These are phyloP conservation scores for Zygosaccharomyces rouxii DNA, from an alignment of 805 yeast species.

Conservation along the genomic window DNA sequence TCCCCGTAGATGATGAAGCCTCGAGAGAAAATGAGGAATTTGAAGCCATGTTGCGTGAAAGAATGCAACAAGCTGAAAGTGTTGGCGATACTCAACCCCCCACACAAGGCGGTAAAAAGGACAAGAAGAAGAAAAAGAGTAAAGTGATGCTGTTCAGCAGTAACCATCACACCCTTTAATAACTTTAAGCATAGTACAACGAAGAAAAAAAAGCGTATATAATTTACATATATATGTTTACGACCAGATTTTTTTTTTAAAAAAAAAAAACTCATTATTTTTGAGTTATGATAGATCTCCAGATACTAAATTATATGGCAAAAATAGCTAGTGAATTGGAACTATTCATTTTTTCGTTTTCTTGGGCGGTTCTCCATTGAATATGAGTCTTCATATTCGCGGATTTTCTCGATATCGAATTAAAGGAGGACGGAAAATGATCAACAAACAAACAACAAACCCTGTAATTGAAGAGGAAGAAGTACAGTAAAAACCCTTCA, in stretches of 20 bases:
- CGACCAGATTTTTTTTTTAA: background rate
- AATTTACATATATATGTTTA: background rate
- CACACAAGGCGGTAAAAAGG: slow-evolving; percentile 24
- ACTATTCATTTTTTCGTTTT: background rate
- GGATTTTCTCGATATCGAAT: background rate
- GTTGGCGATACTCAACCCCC: slow-evolving; percentile 1
- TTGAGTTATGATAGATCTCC: background rate
- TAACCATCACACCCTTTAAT: slow-evolving; percentile 14
- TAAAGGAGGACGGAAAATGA: slow-evolving; percentile 10
- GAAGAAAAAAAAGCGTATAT: background rate
- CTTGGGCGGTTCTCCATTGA: background rate
- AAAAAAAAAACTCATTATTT: background rate
- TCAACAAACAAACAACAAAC: background rate
- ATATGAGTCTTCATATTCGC: background rate
- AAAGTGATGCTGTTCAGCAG: slow-evolving; percentile 29
- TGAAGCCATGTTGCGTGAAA: slow-evolving; percentile 48
- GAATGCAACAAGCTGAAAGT: slow-evolving; percentile 43
- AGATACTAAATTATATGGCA: background rate
- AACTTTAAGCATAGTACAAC: background rate
- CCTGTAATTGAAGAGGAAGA: background rate
- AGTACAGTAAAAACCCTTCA: background rate
- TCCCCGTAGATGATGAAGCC: slow-evolving; percentile 34
- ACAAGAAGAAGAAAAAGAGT: slow-evolving; percentile 46
- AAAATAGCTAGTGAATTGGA: background rate
- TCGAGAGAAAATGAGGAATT: slow-evolving; percentile 44